Base-by-base conservation (phyloP, 345 rosid species). In the Sonneratia alba region DNA sequence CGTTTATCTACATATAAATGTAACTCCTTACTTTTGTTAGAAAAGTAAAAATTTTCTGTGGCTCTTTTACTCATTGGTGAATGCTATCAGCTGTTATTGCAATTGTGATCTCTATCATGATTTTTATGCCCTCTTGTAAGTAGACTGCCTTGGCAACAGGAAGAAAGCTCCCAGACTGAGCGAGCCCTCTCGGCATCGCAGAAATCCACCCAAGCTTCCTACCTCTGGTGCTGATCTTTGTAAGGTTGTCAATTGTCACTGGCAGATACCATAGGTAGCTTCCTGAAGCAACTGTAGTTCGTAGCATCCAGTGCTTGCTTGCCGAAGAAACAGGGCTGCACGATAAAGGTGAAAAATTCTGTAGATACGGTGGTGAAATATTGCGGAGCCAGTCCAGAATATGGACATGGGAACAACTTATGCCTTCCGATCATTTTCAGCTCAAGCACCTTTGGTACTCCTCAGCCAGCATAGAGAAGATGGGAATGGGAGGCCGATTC, bases 221-320 rank as follows among this genome's bases (percentile, higher is more conserved):
- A 27, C 76, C 56, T 63, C 70, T 77, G 4, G 79, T 73, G 43
- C 75, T 79, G 40, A 79, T 74, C 22, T 75, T 34, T 4, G 77
- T 75, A 7, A 76, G 43, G 78, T 67, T 21, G 77, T 79, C 27
- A 84, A 69, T 67, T 19, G 77, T 81, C 40, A 84, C 71, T 0
- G 81, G 81, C 21, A 79, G 75, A 16, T 83, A 75, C 53, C 83
- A 81, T 42, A 81, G 64, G 45, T 42, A 79, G 75, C 14, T 84
- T 21, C 85, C 83, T 0, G 81, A 76, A 0, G 85, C 81, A 34
- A 22, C 22, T 0, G 83, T 79, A 13, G 79, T 78, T 6, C 82
- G 81, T 82, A 0, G 86, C 86, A 78, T 86, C 85, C 9, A 85
- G 86, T 3, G 90, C 86, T 67, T 86, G 85, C 66, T 84, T 83